Base-by-base conservation (phyloP, 768 basidiomycete species). In the Pleurotus cornucopiae region DNA sequence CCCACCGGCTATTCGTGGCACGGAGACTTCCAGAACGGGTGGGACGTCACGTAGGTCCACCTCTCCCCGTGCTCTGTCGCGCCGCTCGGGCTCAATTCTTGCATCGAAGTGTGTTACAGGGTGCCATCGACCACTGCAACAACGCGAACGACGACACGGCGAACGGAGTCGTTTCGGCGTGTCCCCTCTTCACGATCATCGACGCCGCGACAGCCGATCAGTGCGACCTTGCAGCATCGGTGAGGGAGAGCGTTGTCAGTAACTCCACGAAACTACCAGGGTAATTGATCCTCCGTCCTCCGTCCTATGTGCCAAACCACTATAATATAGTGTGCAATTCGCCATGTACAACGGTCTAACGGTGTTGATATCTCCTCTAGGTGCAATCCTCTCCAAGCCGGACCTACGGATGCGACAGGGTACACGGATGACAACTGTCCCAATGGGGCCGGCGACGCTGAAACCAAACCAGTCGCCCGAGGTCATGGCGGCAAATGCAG, bases 1-100 rank as follows among this genome's bases (percentile, higher is more conserved):
- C 72, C 79, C 0, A 81, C 79, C 13, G 80, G 80, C 13, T 78
- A 73, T 62, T 78, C 76, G 6, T 73, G 74, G 66, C 76, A 76
- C 58, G 76, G 68, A 0, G 77, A 79, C 63, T 79, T 76, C 65
- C 73, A 72, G 61, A 77, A 77, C 53, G 79, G 82, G 1, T 83
- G 82, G 82, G 76, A 79, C 51, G 67, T 65, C 39, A 52, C 48
- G 67, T 66, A 56, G 4, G 63, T 37, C 18, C 46, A 46, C 16
- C 9, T 23, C 12, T 13, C 58, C 4, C 7, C 13, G 18, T 16
- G n/a, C 9, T 23, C 23, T 25, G 23, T 25, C 23, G 23, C 23
- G 23, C 23, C 23, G 23, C 23, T 25, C 23, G 4, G 5, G 23
- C 23, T 25, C 23, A 6, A 25, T 25, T 25, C 23, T 25, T 25